Evolutionary conservation across 169 alveolate genomes (phyloP), one percentile per base, ranked within the genome.

Genomic region (Plasmodium relictum): DNA sequence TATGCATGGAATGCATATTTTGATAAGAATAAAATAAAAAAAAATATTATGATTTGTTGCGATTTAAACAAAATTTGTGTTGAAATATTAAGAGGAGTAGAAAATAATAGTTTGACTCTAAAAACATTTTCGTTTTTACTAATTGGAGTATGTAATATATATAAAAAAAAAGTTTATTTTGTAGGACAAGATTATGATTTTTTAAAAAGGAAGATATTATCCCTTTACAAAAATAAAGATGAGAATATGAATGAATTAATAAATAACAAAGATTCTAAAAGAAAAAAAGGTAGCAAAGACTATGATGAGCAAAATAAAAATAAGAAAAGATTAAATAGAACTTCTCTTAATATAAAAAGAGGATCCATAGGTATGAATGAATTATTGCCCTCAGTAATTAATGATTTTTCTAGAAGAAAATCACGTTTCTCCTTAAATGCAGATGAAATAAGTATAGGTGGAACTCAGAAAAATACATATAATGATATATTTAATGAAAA

Each of bases 1-100:
- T 83, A 83, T 71, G 91, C 91, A 83, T 83, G 91, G 91, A 83
- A 68, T 68, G 91, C 91, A 52, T 83, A 83, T 71, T 83, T 83
- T 83, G 91, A 83, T 68, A 83, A 83, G 65, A 66, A 83, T 44
- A 83, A 83, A 68, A 31, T 83, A 68, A 83, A 83, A 71, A 83
- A 83, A 42, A 83, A 83, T 68, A 68, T 83, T 68, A 83, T 83
- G 91, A 63, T 83, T 52, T 83, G 83, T 71, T 83, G 91, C 24
- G 91, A 83, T 83, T 83, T 83, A 58, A 83, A 44, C 16, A 83
- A 83, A 24, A 83, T 83, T 16, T 83, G 91, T 48, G 41, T 31
- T 50, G 91, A 83, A 16, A 66, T 83, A 52, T 83, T 66, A 41
- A 83, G 56, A 66, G 91, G 91, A 37, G 83, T 83, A 1, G 91